phyloP scores from a whole-genome alignment of 257 asterid species.

The Lycium ferocissimum region DNA sequence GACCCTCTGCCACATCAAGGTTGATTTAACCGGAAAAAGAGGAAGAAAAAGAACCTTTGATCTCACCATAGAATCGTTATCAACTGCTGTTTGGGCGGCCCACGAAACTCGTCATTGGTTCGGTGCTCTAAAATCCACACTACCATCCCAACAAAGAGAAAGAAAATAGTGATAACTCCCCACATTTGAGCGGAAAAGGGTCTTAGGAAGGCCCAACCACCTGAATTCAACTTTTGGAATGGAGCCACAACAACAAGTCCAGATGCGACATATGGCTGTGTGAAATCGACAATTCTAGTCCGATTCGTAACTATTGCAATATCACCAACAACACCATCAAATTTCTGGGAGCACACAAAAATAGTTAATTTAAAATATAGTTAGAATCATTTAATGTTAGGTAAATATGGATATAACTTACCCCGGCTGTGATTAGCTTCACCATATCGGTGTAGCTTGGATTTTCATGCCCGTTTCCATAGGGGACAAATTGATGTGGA shows the following conservation, averaged over 20 bases:
- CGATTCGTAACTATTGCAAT: slow-evolving; percentile 67
- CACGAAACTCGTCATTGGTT: slow-evolving; percentile 73
- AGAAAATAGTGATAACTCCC: slow-evolving; percentile 60
- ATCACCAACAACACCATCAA: slow-evolving; percentile 77
- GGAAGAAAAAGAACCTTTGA: not conserved
- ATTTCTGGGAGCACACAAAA: slow-evolving; percentile 42
- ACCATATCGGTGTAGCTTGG: slow-evolving; percentile 77
- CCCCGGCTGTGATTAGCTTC: slow-evolving; percentile 69
- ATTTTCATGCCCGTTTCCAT: slow-evolving; percentile 77
- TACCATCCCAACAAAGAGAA: slow-evolving; percentile 59
- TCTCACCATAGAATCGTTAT: slow-evolving; percentile 68
- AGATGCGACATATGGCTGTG: slow-evolving; percentile 66
- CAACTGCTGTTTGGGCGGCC: slow-evolving; percentile 67
- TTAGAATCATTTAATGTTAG: not conserved
- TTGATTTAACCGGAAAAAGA: not conserved
- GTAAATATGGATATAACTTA: slow-evolving; percentile 46
- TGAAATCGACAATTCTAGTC: slow-evolving; percentile 61
- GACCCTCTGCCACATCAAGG: slow-evolving; percentile 12
- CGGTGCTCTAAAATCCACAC: slow-evolving; percentile 80
- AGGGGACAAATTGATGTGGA: slow-evolving; percentile 79
- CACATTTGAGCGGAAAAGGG: slow-evolving; percentile 65
- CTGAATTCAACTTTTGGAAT: slow-evolving; percentile 48
- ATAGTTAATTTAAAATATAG: slow-evolving; percentile 6
- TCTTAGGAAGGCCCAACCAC: slow-evolving; percentile 70
- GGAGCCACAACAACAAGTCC: slow-evolving; percentile 74